Base-by-base conservation (phyloP, 164 flowering plant species). In the Buxus sempervirens region DNA sequence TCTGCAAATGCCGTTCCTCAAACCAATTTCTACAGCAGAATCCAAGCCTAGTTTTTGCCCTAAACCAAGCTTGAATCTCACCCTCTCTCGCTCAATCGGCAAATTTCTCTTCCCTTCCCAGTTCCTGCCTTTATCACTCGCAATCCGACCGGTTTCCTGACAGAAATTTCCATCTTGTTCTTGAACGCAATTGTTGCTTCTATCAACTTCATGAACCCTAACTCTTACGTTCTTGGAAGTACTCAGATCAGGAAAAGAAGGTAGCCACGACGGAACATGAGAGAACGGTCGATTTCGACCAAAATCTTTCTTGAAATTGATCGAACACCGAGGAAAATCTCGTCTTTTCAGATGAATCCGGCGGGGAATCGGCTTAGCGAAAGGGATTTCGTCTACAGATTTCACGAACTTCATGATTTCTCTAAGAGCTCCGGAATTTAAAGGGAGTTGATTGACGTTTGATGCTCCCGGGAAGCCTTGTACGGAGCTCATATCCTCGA, bases 301-400 rank as follows among this genome's bases (percentile, higher is more conserved):
- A 8, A 2, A n/a, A 20, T 14, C n/a, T n/a, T 18, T 5, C 19
- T 4, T 32, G 48, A 13, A 54, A 27, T 54, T 27, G 12, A 41
- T 45, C 19, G 24, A 60, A 24, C 23, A 19, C 20, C 14, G n/a
- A 20, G 54, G 26, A 16, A n/a, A 1, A 26, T 12, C n/a, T 22
- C 26, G 14, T 57, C 22, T 42, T 26, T 5, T 23, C 38, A 49
- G 14, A 41, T 6, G 2, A 8, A 4, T 25, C 6, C 25, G 5
- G 0, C 70, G 45, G 1, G 83, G 78, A 32, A 84, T 65, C 2
- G 86, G 81, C 75, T 77, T 76, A 10, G 90, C 90, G 62, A 86
- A 86, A 0, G 87, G 87, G 64, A 76, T 75, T 71, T 83, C 87
- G 5, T 72, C 76, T 0, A n/a, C 62, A 48, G 23, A 62, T 14